Base-by-base conservation (phyloP, 352 stramenopile species). In the Plasmopara viticola region DNA sequence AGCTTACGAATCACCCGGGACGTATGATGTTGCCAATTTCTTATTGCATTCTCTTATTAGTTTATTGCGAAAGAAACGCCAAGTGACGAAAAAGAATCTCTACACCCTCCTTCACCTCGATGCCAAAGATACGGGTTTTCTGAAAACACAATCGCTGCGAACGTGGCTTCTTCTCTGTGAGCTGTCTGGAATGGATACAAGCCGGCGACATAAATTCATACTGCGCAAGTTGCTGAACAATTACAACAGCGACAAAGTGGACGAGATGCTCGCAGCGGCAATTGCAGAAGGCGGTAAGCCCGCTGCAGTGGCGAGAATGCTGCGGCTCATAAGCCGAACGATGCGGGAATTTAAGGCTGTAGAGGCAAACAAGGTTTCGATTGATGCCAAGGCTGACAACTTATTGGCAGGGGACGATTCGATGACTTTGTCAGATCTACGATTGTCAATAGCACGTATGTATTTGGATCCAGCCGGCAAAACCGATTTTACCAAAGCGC, bases 241-340 rank as follows among this genome's bases (percentile, higher is more conserved):
- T 2, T 14, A 38, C 33, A 14, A 38, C 1, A 38, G 33, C 4
- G 33, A 74, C 9, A 59, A 66, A n/a, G 68, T 61, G 9, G 65
- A 70, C 29, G 51, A 68, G 28, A 56, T 54, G 25, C 35, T 81
- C 5, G 38, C 62, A 8, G 57, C 44, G 0, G 58, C 39, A 7
- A 69, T 70, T 29, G 37, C 69, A 17, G 68, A 70, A 34, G 62
- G 67, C 14, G 69, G 66, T 9, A 25, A 25, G 3, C 1, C 20
- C 20, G 20, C 20, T 25, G 20, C 20, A 25, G 20, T 25, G 20
- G 20, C 20, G 20, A 25, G 20, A 25, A 25, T 25, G 20, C 20
- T 25, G 1, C 20, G 20, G 20, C 20, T 25, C 20, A 25, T 3
- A 25, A 25, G 20, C 20, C 20, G 20, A 25, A 25, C 20, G 20